Conservation (phyloP, 176 grass and related monocot species). For the Zoysia pacifica region DNA sequence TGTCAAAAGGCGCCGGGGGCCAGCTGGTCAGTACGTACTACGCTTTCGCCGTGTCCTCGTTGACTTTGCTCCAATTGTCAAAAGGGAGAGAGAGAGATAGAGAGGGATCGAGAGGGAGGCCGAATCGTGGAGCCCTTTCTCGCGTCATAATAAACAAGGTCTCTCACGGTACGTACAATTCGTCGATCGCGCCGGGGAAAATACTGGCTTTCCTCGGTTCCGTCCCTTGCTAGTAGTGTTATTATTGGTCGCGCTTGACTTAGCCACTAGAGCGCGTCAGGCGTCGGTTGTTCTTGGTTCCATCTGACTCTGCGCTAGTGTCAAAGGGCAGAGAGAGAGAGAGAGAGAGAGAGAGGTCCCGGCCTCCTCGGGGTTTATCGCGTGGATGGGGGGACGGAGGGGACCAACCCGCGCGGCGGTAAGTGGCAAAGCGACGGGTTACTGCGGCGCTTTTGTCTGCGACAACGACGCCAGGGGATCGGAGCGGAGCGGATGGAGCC, state of each 20-base stretch:
- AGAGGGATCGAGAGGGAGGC: background rate
- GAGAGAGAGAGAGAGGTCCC: background rate
- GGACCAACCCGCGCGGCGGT: conserved; percentile 11
- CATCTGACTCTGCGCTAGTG: conserved; percentile 44
- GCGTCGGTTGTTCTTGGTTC: conserved; percentile 7
- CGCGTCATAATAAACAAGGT: background rate
- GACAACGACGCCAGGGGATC: conserved; percentile 40
- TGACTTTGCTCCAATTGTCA: conserved; percentile 46
- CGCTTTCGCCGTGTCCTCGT: conserved; percentile 6
- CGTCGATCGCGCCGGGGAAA: background rate
- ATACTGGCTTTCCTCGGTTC: too few relatives aligned
- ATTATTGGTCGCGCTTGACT: conserved; percentile 29
- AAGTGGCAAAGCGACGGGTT: conserved; percentile 42
- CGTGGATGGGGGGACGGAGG: background rate
- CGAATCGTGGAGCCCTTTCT: conserved; percentile 32
- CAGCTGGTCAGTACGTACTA: background rate
- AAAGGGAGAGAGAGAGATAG: conserved; percentile 6
- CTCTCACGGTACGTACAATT: background rate
- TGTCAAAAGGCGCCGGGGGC: background rate
- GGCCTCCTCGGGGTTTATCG: background rate
- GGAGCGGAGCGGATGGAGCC: background rate
- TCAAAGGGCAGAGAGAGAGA: conserved; percentile 31
- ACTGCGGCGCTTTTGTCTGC: conserved; percentile 34
- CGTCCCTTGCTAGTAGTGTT: too few relatives aligned
- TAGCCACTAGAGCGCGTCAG: background rate